Conservation (phyloP, 768 basidiomycete species). For the Russula virescens region DNA sequence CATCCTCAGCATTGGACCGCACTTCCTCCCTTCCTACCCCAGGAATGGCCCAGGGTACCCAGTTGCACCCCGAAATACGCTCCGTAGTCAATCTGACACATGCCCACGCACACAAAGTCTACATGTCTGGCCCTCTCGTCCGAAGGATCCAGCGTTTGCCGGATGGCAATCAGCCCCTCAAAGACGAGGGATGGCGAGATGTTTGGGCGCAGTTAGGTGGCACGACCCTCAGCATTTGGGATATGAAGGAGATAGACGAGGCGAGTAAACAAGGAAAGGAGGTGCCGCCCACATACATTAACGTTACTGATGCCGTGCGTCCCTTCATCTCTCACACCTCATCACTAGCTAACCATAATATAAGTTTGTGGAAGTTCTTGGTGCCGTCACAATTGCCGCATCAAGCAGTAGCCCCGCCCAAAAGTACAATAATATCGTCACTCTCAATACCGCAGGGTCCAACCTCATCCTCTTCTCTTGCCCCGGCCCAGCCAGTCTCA, state of each 20-base stretch:
- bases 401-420: conserved; percentile 44
- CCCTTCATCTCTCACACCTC: conserved; percentile 6
- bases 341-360: conserved; percentile 16
- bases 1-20: conserved; percentile 8
- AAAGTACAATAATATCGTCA: conserved; percentile 73
- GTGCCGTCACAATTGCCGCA: conserved; percentile 61
- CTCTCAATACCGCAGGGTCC: conserved; percentile 89
- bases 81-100: conserved; percentile 69
- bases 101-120: conserved; percentile 78
- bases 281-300: conserved; percentile 83
- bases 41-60: conserved; percentile 29
- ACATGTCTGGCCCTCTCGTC: conserved; percentile 79
- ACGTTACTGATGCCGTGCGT: conserved; percentile 83
- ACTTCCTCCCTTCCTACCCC: conserved; percentile 1
- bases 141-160: conserved; percentile 72
- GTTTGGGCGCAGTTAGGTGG: conserved; percentile 90
- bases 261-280: conserved; percentile 74
- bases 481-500: conserved; percentile 57
- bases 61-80: conserved; percentile 75
- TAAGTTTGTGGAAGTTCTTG: conserved; percentile 75
- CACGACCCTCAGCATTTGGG: conserved; percentile 86
- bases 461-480: conserved; percentile 89
- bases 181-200: conserved; percentile 76
- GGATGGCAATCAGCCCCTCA: conserved; percentile 61
- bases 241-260: conserved; percentile 82